phyloP scores from a whole-genome alignment of 108 stramenopile genomes.

The Pseudonitzschia pungens region DNA sequence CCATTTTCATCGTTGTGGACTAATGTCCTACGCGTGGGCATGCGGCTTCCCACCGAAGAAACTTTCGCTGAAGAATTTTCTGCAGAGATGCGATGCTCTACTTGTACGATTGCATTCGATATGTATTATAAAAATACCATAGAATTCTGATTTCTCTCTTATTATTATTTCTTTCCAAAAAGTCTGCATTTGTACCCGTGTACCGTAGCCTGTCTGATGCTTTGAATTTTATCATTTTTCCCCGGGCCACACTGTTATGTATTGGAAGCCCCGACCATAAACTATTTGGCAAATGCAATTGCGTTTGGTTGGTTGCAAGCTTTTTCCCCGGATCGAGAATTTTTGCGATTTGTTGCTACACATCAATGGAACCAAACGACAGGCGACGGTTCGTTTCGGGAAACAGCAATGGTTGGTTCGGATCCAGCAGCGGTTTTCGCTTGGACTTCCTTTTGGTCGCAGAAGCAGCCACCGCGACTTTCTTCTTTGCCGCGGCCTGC shows the following conservation, averaged over 20 bases:
- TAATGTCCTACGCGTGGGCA: not conserved
- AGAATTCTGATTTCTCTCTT: too few relatives aligned
- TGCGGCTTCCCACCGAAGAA: too few relatives aligned
- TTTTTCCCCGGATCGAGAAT: not conserved
- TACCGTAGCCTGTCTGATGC: too few relatives aligned
- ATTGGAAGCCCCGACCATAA: too few relatives aligned
- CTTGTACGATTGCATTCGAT: too few relatives aligned
- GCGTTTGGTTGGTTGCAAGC: not conserved
- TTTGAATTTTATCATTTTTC: too few relatives aligned
- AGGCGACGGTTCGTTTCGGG: constrained; percentile 7
- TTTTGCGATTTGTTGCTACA: not conserved
- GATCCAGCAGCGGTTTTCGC: constrained; percentile 10
- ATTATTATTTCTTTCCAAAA: too few relatives aligned
- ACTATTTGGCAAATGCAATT: not conserved
- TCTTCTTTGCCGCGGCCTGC: not conserved
- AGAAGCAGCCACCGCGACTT: not conserved
- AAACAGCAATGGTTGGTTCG: not conserved
- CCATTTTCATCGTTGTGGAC: constrained; percentile 50
- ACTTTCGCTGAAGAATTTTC: too few relatives aligned
- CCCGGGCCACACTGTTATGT: too few relatives aligned
- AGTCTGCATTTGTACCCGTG: too few relatives aligned
- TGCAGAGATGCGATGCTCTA: too few relatives aligned
- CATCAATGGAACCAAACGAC: not conserved
- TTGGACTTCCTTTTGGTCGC: not conserved
- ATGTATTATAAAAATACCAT: too few relatives aligned